These are phyloP conservation scores for Komagataella pseudopastoris DNA, from an alignment of 805 yeast species.

Conservation along the genomic window DNA sequence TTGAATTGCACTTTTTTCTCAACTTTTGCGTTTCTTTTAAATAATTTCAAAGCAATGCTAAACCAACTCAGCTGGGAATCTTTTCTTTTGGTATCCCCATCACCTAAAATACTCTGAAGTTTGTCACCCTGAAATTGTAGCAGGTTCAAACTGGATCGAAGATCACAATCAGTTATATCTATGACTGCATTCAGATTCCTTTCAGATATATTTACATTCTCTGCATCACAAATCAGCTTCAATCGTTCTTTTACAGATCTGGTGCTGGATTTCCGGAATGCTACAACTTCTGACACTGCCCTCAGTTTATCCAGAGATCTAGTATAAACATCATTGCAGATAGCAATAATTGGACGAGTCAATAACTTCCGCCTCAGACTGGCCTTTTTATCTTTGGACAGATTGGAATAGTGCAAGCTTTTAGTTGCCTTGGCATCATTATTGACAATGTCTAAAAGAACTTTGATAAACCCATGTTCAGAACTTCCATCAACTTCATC, in stretches of 20 bases:
- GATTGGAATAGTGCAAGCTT: conserved; percentile 7
- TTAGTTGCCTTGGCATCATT: conserved; percentile 43
- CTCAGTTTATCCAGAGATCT: conserved; percentile 64
- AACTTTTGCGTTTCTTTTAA: conserved; percentile 33
- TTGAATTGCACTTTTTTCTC: conserved; percentile 34
- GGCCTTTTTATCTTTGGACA: conserved; percentile 11
- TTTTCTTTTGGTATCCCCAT: conserved; percentile 23
- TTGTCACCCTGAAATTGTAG: conserved; percentile 48
- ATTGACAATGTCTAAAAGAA: conserved; percentile 40
- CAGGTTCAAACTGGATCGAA: conserved; percentile 74
- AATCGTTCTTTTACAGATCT: conserved; percentile 31
- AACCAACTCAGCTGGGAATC: conserved; percentile 62
- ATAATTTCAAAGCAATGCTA: conserved; percentile 45
- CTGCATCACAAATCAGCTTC: conserved; percentile 39
- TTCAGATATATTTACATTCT: conserved; percentile 33
- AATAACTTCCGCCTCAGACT: conserved; percentile 23
- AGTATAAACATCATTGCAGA: conserved; percentile 80
- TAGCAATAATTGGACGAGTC: conserved; percentile 77
- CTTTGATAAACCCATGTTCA: conserved; percentile 48
- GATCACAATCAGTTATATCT: conserved; percentile 64
- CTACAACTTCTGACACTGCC: conserved; percentile 57
- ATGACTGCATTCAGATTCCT: conserved; percentile 51
- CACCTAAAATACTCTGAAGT: conserved; percentile 5
- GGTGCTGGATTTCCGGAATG: conserved; percentile 46
- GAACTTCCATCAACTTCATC: conserved; percentile 85